Evolutionary conservation across 305 asterid species (phyloP).

Genomic region (Fraxinus xanthoxyloides): DNA sequence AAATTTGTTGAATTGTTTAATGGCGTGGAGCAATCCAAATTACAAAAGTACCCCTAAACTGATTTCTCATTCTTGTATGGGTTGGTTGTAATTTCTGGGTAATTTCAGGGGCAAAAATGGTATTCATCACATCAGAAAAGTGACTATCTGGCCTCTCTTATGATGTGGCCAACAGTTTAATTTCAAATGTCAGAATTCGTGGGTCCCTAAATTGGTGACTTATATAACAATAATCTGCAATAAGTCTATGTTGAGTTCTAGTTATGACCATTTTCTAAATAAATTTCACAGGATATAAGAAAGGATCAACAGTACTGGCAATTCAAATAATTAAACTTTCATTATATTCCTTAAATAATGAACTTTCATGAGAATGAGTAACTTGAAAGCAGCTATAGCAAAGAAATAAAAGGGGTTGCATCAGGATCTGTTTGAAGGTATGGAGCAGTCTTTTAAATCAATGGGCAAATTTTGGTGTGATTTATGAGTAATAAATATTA

Average conservation of each 20-base stretch:
- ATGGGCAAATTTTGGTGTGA: background rate
- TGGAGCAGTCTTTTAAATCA: background rate
- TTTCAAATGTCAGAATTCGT: background rate
- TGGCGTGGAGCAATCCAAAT: background rate
- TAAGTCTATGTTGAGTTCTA: background rate
- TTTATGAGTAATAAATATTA: background rate
- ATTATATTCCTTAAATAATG: background rate
- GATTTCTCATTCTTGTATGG: background rate
- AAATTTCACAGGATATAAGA: background rate
- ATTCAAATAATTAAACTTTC: background rate
- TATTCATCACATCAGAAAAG: background rate
- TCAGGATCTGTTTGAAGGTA: background rate
- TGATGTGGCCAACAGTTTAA: background rate
- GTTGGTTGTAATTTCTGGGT: background rate
- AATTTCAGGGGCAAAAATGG: background rate
- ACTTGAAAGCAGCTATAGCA: background rate
- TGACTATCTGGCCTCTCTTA: background rate
- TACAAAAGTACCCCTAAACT: background rate
- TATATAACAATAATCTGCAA: background rate
- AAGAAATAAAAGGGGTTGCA: background rate
- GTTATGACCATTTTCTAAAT: background rate
- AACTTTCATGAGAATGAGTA: background rate
- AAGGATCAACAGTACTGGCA: background rate
- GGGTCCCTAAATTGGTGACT: background rate
- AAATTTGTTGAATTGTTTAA: background rate